Percentiles rank a stretch among this genome's conserved stretches.
These are phyloP conservation scores for Mesotaenium endlicherianum DNA, from an alignment of 139 green algal genomes.

Conservation along the genomic window DNA sequence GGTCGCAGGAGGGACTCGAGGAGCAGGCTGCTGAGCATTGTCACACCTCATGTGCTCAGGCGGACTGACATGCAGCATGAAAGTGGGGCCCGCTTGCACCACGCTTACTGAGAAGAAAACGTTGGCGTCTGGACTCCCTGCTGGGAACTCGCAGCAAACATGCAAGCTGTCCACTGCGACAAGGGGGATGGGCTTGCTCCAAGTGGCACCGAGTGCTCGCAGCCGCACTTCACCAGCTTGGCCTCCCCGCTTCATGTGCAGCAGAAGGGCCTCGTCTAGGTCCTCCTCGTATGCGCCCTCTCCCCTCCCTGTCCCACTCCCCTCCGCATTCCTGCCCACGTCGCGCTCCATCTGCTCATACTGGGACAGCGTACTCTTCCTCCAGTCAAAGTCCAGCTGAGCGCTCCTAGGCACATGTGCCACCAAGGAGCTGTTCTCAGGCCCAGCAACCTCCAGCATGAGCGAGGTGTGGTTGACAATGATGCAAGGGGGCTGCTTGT, in stretches of 20 bases:
- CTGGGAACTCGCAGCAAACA: too few species aligned
- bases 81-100: neutral
- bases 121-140: too few species aligned
- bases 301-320: neutral
- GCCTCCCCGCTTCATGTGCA: constrained; percentile 28
- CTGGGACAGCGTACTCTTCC: too few species aligned
- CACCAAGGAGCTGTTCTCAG: too few species aligned
- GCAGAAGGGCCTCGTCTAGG: constrained; percentile 21
- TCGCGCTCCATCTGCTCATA: neutral
- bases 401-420: too few species aligned
- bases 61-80: neutral
- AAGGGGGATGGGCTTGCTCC: too few species aligned
- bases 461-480: neutral
- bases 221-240: too few species aligned
- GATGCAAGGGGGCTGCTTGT: constrained; percentile 4
- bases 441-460: neutral
- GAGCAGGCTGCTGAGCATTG: too few species aligned
- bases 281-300: constrained; percentile 5
- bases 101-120: too few species aligned
- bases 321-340: neutral
- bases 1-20: too few species aligned
- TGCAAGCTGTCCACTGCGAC: too few species aligned
- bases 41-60: neutral
- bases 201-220: too few species aligned
- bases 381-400: constrained; percentile 44